Base-by-base conservation (phyloP, 371 early-diverging fungal genomes). In the Mortierella sp. region DNA sequence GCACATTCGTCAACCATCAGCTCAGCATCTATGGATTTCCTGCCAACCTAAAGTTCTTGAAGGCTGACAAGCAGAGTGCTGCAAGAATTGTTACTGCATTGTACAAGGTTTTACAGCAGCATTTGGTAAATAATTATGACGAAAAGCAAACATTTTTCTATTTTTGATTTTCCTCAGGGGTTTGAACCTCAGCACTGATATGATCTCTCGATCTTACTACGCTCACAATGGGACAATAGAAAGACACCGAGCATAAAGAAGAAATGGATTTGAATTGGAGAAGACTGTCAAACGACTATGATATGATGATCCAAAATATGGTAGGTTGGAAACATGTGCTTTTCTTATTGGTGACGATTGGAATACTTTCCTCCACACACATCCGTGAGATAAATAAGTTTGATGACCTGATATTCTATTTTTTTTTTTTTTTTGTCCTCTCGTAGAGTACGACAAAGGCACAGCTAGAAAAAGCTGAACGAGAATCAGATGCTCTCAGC, bases 241-340 rank as follows among this genome's bases (percentile, higher is more conserved):
- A 75, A 65, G 69, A 80, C 43, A 49, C 61, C 2, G 64, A 74
- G 58, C 72, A 80, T 66, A 75, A 75, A 61, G 75, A 80, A 12
- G 81, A 80, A 37, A 80, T 80, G 72, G 81, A 75, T 37, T 37
- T 75, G 62, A 80, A 80, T 43, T 80, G 75, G 75, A 71, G 75
- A 39, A 62, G 81, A 52, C 59, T 80, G 3, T 75, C 81, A 22
- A 67, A 52, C n/a, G 81, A 80, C 24, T 59, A 75, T 45, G 70
- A 80, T 45, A 66, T 47, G 0, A 60, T 72, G 20, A 20, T 72
- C 20, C 75, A 80, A 37, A 80, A 67, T 59, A 30, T 80, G 60
- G 80, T 80, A 68, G 47, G 68, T 54, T 30, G 28, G 59, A 26
- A 26, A 32, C 18, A 24, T 30, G 22, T 40, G 51, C 3, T 6